Evolutionary conservation across 164 flowering plant species (phyloP).

Genomic region (Piper betle): DNA sequence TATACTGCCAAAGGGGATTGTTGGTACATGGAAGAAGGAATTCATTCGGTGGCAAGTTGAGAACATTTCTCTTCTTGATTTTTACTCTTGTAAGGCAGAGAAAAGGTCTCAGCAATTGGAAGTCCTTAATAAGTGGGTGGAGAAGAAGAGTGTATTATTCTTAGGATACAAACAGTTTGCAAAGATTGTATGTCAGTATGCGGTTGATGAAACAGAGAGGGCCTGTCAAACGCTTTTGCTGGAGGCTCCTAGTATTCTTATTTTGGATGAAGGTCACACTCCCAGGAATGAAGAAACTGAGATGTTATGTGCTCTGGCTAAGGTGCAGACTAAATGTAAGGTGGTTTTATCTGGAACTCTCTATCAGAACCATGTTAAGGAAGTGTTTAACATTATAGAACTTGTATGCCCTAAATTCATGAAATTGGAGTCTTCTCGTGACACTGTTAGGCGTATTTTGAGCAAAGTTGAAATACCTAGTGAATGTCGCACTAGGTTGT

Average conservation of each 20-base stretch:
- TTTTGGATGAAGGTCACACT: constrained; percentile 90
- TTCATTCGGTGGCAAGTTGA: constrained; percentile 76
- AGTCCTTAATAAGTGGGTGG: constrained; percentile 59
- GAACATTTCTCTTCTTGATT: constrained; percentile 57
- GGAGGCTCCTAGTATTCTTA: constrained; percentile 53
- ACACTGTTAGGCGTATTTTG: constrained; percentile 44
- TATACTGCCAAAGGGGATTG: too few species aligned
- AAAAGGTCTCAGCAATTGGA: constrained; percentile 50
- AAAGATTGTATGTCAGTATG: constrained; percentile 38
- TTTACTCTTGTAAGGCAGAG: constrained; percentile 50
- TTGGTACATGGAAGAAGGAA: constrained; percentile 5
- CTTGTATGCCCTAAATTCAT: constrained; percentile 81
- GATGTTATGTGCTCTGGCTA: constrained; percentile 47
- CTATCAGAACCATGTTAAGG: constrained; percentile 84
- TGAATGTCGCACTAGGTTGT: constrained; percentile 18
- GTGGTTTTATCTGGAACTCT: constrained; percentile 93
- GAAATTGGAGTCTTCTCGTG: constrained; percentile 32
- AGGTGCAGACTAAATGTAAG: constrained; percentile 58
- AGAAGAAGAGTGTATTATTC: constrained; percentile 53
- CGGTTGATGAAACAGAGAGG: constrained; percentile 11
- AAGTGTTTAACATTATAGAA: constrained; percentile 73
- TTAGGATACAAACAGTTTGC: constrained; percentile 78
- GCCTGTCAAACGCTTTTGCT: constrained; percentile 55
- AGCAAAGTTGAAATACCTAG: constrained; percentile 38
- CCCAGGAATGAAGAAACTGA: constrained; percentile 74